Evolutionary conservation across 257 asterid genomes (phyloP).

Genomic region (Penstemon barbatus): DNA sequence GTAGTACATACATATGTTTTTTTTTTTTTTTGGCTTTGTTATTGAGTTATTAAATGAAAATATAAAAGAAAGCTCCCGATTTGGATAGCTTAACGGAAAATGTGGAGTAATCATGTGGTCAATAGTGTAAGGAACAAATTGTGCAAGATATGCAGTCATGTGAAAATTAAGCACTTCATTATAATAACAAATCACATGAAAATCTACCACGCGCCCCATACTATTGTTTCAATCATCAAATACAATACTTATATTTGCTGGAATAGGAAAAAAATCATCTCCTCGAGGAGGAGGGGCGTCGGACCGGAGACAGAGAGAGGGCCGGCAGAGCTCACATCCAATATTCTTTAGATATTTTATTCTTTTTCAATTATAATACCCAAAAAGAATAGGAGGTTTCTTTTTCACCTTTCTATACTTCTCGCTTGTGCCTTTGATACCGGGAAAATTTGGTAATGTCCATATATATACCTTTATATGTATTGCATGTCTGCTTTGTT

Average conservation of each 20-base stretch:
- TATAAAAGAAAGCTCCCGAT: background rate
- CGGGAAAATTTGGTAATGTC: slow-evolving; percentile 18
- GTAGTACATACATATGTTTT: background rate
- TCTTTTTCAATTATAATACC: background rate
- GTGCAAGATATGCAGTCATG: background rate
- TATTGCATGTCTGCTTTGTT: no score
- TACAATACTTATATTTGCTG: background rate
- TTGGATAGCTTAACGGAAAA: slow-evolving; percentile 29
- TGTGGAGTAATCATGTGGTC: slow-evolving; percentile 20
- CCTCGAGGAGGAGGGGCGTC: slow-evolving; percentile 9
- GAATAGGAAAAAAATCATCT: slow-evolving; percentile 16
- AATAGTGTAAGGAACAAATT: background rate
- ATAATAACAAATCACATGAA: slow-evolving; percentile 15
- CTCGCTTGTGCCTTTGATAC: slow-evolving; percentile 32
- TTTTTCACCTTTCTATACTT: background rate
- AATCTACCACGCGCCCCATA: slow-evolving; percentile 17
- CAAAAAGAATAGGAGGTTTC: slow-evolving; percentile 23
- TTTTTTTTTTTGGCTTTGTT: background rate
- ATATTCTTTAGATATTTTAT: background rate
- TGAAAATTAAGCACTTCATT: background rate
- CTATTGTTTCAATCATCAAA: slow-evolving; percentile 5
- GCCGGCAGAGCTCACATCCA: slow-evolving; percentile 10
- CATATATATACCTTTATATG: no score
- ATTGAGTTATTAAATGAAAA: background rate
- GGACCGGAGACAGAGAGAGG: slow-evolving; percentile 15